Evolutionary conservation across 495 filamentous ascomycete genomes (phyloP).

Genomic region (Neurospora intermedia): DNA sequence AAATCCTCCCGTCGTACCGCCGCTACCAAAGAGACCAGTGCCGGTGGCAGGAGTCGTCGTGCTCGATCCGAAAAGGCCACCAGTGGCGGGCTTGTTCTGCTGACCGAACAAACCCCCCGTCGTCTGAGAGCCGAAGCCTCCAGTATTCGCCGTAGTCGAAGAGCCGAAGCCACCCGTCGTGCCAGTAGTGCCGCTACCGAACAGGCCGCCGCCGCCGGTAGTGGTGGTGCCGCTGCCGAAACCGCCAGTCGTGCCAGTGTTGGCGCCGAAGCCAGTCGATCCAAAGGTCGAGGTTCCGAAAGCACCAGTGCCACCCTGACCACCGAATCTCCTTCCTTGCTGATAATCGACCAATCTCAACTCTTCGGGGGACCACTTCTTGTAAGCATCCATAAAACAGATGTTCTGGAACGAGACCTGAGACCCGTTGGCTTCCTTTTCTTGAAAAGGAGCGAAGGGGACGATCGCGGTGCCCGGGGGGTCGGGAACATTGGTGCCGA

Average conservation of each 20-base stretch:
- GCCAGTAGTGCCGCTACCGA: constrained; percentile 30
- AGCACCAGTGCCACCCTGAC: constrained; percentile 65
- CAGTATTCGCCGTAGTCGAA: constrained; percentile 29
- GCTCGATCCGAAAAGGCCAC: constrained; percentile 38
- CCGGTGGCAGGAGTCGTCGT: constrained; percentile 17
- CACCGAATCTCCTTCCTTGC: constrained; percentile 73
- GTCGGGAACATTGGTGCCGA: constrained; percentile 34
- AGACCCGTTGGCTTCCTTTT: constrained; percentile 59
- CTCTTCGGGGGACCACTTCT: constrained; percentile 84
- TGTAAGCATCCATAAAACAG: constrained; percentile 74
- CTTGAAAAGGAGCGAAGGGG: constrained; percentile 62
- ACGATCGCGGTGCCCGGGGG: constrained; percentile 59
- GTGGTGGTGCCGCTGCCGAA: constrained; percentile 35
- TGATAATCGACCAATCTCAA: constrained; percentile 81
- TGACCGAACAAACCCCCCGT: constrained; percentile 12
- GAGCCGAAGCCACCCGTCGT: constrained; percentile 29
- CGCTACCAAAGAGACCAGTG: constrained; percentile 9
- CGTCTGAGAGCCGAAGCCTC: constrained; percentile 29
- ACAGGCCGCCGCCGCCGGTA: constrained; percentile 34
- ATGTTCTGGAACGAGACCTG: constrained; percentile 75
- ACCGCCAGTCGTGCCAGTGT: constrained; percentile 34
- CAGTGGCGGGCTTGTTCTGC: constrained; percentile 12
- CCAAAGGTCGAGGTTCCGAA: constrained; percentile 65
- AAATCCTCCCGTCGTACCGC: constrained; percentile 11
- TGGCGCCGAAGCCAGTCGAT: constrained; percentile 31